Conservation (phyloP, 352 stramenopile genomes). For the Phytophthora uliginosa region DNA sequence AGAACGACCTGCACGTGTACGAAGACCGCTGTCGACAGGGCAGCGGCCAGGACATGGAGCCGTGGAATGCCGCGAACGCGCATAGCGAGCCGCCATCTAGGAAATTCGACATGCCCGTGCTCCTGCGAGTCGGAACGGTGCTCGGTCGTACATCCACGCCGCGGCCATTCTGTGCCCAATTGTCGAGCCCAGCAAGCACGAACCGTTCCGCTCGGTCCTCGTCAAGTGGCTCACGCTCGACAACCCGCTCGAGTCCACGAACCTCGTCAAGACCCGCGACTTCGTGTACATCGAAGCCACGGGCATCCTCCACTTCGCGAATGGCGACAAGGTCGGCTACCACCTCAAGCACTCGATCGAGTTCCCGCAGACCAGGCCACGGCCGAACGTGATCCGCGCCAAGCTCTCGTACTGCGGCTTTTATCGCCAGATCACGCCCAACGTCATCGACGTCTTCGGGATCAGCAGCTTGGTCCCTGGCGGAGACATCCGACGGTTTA, state of each 20-base stretch:
- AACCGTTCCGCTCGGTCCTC: conserved; percentile 35
- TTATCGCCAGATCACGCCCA: conserved; percentile 53
- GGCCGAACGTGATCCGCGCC: conserved; percentile 51
- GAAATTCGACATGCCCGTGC: conserved; percentile 11
- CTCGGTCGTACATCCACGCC: conserved; percentile 29
- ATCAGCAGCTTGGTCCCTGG: conserved; percentile 36
- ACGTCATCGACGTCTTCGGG: conserved; percentile 53
- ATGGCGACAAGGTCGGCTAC: conserved; percentile 37
- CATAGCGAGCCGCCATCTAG: not conserved
- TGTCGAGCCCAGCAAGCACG: conserved; percentile 25
- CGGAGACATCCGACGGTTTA: conserved; percentile 12
- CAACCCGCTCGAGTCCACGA: conserved; percentile 32
- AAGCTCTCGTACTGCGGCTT: conserved; percentile 54
- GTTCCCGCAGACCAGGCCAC: conserved; percentile 15
- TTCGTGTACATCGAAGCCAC: conserved; percentile 51
- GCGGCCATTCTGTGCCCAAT: conserved; percentile 37
- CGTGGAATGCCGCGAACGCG: not conserved
- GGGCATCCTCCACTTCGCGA: conserved; percentile 20
- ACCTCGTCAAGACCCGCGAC: conserved; percentile 46
- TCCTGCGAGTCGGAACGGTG: conserved; percentile 34
- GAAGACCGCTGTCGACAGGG: conserved; percentile 27
- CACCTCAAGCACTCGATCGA: conserved; percentile 32
- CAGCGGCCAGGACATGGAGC: not conserved
- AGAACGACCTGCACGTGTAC: conserved; percentile 55
- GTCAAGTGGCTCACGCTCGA: conserved; percentile 51